A percentile compares a stretch with the other conserved stretches of the same genome.
phyloP scores from a whole-genome alignment of 345 rosid genomes.

The Pseudoturritis turrita region DNA sequence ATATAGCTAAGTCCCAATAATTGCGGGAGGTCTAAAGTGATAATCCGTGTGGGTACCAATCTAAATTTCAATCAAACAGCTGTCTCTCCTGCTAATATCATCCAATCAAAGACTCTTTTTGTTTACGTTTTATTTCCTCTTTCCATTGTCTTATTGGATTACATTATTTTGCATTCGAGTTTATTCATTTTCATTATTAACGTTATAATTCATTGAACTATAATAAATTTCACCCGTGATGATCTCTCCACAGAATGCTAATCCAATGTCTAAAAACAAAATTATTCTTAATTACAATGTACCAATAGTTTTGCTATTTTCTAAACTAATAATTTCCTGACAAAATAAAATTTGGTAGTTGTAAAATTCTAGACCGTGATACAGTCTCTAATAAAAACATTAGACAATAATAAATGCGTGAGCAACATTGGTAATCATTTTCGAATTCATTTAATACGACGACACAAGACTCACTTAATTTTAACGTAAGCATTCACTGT shows the following conservation, averaged over 20 bases:
- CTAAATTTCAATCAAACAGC: slow-evolving; percentile 37
- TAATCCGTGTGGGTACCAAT: slow-evolving; percentile 23
- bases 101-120: slow-evolving; percentile 7
- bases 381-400: not conserved
- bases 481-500: not conserved
- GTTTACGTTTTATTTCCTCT: not conserved
- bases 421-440: not conserved
- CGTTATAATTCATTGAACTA: not conserved
- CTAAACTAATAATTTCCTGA: not conserved
- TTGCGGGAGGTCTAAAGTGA: not conserved
- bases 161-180: not conserved
- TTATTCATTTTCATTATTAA: not conserved
- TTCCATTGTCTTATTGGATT: not conserved
- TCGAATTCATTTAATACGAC: not conserved
- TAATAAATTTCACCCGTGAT: not conserved
- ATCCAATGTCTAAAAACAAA: not conserved
- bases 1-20: not conserved
- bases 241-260: not conserved
- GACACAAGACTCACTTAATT: not conserved
- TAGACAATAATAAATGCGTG: not conserved
- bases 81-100: slow-evolving; percentile 25
- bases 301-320: not conserved
- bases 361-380: not conserved
- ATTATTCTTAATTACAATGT: not conserved
- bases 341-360: not conserved